Percentiles rank a stretch among this genome's conserved stretches.
Evolutionary conservation across 2,329 filamentous ascomycete species (phyloP).

Genomic region (Ustulina deusta): DNA sequence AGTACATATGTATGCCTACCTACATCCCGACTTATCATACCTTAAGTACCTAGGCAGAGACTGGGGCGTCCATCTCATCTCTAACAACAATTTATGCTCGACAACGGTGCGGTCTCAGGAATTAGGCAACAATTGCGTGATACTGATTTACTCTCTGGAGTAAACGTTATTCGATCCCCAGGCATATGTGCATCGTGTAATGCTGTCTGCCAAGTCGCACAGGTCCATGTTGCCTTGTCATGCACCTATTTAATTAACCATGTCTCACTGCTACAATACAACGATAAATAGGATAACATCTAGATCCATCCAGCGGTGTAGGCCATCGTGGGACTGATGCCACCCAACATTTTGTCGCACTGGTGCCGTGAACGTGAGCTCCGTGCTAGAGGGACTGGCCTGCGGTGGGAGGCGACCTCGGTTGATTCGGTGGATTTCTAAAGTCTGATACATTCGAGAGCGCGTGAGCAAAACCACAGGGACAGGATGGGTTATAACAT

Average conservation of each 20-base stretch:
- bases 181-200: constrained; percentile 12
- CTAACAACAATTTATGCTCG: constrained; percentile 4
- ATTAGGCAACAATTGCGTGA: not conserved
- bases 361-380: constrained; percentile 29
- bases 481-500: constrained; percentile 42
- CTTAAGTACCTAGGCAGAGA: not conserved
- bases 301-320: constrained; percentile 30
- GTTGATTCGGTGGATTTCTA: constrained; percentile 41
- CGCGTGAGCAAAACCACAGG: constrained; percentile 42
- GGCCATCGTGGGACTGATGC: constrained; percentile 13
- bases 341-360: constrained; percentile 13
- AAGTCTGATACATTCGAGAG: constrained; percentile 25
- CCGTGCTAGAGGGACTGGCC: constrained; percentile 13
- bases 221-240: constrained; percentile 17
- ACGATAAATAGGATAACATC: constrained; percentile 11
- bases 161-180: not conserved
- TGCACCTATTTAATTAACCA: constrained; percentile 11
- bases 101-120: not conserved
- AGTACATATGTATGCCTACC: too few species aligned
- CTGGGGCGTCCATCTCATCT: not conserved
- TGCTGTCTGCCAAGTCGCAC: constrained; percentile 19
- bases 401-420: constrained; percentile 35
- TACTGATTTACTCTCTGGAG: not conserved
- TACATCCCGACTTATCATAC: too few species aligned
- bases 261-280: constrained; percentile 21